Evolutionary conservation across 306 rosid species (phyloP).

Genomic region (Trifolium repens): DNA sequence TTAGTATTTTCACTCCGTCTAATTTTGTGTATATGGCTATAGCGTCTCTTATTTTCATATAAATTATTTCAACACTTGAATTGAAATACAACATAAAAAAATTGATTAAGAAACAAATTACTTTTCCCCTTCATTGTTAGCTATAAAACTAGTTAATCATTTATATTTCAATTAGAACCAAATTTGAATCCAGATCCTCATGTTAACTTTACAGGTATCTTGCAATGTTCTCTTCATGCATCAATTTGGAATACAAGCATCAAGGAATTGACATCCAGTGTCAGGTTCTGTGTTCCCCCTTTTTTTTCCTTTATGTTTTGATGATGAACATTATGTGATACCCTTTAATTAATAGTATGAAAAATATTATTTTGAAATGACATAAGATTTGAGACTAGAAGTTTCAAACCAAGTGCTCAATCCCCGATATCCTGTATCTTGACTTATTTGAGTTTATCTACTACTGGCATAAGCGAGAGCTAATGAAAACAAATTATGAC

Average conservation of each 20-base stretch:
- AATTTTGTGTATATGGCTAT: not conserved
- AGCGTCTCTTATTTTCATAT: not conserved
- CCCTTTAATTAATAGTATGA: not conserved
- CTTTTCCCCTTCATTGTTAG: not conserved
- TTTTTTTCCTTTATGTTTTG: not conserved
- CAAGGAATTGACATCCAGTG: conserved; percentile 75
- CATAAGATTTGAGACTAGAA: not conserved
- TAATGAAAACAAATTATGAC: too few relatives aligned
- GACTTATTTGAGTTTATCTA: too few relatives aligned
- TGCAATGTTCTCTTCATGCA: conserved; percentile 57
- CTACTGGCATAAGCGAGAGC: too few relatives aligned
- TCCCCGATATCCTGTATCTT: not conserved
- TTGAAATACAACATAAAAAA: not conserved
- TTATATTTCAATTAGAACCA: not conserved
- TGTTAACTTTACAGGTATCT: conserved; percentile 41
- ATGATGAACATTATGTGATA: not conserved
- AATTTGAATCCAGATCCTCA: conserved; percentile 6
- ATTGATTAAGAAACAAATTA: not conserved
- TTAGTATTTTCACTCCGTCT: too few relatives aligned
- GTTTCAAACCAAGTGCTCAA: not conserved
- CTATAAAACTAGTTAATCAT: too few relatives aligned
- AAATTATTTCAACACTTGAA: not conserved
- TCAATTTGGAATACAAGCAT: conserved; percentile 58
- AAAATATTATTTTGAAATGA: not conserved
- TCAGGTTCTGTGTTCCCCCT: conserved; percentile 50